phyloP scores from a whole-genome alignment of 1,284 basidiomycete genomes.

The Xerocomus amazonicus region DNA sequence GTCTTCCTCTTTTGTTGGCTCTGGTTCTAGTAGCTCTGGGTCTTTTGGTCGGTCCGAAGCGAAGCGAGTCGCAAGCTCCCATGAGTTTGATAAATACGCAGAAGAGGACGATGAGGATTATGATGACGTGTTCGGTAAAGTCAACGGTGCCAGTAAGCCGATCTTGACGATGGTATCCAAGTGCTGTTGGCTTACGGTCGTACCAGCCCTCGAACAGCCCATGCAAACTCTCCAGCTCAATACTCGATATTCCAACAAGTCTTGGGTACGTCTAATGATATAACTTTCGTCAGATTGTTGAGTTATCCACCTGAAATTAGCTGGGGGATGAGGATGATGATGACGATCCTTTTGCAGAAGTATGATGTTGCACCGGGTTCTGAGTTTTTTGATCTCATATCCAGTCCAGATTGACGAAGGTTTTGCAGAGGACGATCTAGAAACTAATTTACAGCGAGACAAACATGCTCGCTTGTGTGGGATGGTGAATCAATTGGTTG shows the following conservation, averaged over 20 bases:
- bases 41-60: conserved; percentile 67
- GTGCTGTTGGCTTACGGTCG: neutral
- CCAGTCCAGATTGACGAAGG: conserved; percentile 78
- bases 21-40: conserved; percentile 37
- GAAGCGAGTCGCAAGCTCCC: conserved; percentile 46
- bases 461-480: conserved; percentile 84
- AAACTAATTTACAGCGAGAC: conserved; percentile 86
- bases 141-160: conserved; percentile 56
- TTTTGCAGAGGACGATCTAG: conserved; percentile 83
- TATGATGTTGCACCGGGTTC: conserved; percentile 29
- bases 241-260: conserved; percentile 79
- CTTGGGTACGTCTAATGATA: conserved; percentile 58
- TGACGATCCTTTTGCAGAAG: conserved; percentile 93
- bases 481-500: conserved; percentile 80
- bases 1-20: conserved; percentile 57
- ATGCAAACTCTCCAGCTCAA: conserved; percentile 77
- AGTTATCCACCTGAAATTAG: conserved; percentile 35
- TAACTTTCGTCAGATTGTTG: conserved; percentile 3
- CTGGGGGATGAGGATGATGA: conserved; percentile 81
- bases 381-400: conserved; percentile 7
- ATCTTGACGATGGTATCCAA: neutral
- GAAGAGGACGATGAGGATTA: conserved; percentile 87
- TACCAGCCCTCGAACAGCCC: conserved; percentile 52
- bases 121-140: conserved; percentile 86
- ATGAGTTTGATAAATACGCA: conserved; percentile 77